phyloP scores from a whole-genome alignment of 2,329 filamentous ascomycete genomes.

The Venturiaceae sp. region DNA sequence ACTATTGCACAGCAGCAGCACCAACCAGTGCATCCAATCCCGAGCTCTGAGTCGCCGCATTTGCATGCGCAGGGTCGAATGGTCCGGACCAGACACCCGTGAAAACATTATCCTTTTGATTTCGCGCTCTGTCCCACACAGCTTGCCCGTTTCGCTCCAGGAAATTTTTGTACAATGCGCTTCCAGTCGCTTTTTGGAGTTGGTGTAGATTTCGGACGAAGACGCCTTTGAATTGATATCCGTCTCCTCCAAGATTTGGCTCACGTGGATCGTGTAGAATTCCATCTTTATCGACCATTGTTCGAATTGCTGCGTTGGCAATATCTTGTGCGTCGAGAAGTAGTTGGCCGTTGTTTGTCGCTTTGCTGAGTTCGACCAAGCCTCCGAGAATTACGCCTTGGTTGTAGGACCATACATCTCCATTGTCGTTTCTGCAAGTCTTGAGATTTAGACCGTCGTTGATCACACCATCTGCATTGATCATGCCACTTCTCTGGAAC shows the following conservation, averaged over 20 bases:
- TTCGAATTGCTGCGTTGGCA: conserved; percentile 26
- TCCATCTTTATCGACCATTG: conserved; percentile 25
- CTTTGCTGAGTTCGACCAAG: conserved; percentile 42
- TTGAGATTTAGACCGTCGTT: conserved; percentile 41
- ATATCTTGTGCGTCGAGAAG: conserved; percentile 26
- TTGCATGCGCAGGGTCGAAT: conserved; percentile 36
- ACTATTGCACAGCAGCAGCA: conserved; percentile 23
- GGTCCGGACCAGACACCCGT: conserved; percentile 60
- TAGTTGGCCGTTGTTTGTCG: conserved; percentile 22
- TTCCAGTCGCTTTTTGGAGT: conserved; percentile 42
- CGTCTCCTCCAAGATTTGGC: conserved; percentile 29
- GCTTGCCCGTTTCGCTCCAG: conserved; percentile 53
- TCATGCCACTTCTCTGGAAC: conserved; percentile 39
- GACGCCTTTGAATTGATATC: conserved; percentile 62
- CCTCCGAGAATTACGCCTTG: conserved; percentile 53
- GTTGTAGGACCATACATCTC: conserved; percentile 43
- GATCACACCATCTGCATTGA: conserved; percentile 37
- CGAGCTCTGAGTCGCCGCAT: conserved; percentile 52
- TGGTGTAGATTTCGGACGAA: conserved; percentile 56
- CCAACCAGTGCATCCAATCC: conserved; percentile 60
- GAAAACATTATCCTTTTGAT: conserved; percentile 36
- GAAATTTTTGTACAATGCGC: conserved; percentile 41
- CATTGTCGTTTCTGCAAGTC: conserved; percentile 44
- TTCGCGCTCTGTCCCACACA: conserved; percentile 53
- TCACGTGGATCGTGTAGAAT: conserved; percentile 30